Evolutionary conservation across 2,329 filamentous ascomycete genomes (phyloP).

Genomic region (Tolypocladium ovalisporum): DNA sequence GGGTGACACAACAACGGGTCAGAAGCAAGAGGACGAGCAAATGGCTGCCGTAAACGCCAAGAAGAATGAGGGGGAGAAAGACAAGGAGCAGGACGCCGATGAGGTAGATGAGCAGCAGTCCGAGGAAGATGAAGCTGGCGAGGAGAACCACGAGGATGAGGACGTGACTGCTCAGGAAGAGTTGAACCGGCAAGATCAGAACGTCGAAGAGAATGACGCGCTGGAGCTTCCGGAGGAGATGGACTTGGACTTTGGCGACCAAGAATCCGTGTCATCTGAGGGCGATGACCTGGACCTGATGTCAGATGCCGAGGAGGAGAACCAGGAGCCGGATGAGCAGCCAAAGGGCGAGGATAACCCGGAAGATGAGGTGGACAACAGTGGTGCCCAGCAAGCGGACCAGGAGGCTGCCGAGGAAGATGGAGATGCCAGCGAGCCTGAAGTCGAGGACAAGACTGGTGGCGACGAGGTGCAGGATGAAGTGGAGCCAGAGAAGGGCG

Average conservation of each 20-base stretch:
- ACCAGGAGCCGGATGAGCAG: slow-evolving; percentile 23
- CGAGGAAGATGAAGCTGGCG: slow-evolving; percentile 33
- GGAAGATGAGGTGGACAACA: slow-evolving; percentile 25
- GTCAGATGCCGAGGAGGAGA: slow-evolving; percentile 39
- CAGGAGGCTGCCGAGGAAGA: slow-evolving; percentile 24
- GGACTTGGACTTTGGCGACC: slow-evolving; percentile 69
- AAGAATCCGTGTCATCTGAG: slow-evolving; percentile 42
- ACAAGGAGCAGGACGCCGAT: slow-evolving; percentile 25
- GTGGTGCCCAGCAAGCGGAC: slow-evolving; percentile 24
- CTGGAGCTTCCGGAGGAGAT: slow-evolving; percentile 82
- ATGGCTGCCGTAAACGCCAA: slow-evolving; percentile 46
- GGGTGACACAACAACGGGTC: slow-evolving; percentile 59
- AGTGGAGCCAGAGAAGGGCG: slow-evolving; percentile 22
- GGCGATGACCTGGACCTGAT: slow-evolving; percentile 50
- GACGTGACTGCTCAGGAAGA: slow-evolving; percentile 45
- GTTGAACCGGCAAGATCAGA: slow-evolving; percentile 54
- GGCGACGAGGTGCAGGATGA: slow-evolving; percentile 41
- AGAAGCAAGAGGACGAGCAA: slow-evolving; percentile 54
- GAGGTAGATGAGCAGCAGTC: slow-evolving; percentile 32
- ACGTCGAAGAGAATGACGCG: slow-evolving; percentile 70
- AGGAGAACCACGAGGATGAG: slow-evolving; percentile 51
- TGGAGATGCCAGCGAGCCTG: slow-evolving; percentile 48
- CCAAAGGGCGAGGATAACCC: slow-evolving; percentile 25
- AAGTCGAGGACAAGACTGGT: slow-evolving; percentile 33
- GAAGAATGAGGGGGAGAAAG: slow-evolving; percentile 33